Conservation (phyloP, 805 yeast genomes). For the Yamadazyma laniorum region DNA sequence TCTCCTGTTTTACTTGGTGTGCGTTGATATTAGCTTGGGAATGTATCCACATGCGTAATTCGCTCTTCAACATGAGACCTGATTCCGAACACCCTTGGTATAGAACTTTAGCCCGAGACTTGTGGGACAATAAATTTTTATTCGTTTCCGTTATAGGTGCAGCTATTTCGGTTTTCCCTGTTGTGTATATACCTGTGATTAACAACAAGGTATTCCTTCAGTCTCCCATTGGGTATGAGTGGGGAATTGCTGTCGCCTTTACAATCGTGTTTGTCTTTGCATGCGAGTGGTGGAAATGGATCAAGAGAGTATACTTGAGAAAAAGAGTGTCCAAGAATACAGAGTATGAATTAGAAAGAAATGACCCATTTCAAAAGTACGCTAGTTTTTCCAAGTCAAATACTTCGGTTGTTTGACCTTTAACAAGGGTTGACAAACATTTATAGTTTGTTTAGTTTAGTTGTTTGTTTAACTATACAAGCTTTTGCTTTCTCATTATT, state of each 20-base stretch:
- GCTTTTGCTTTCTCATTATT: neutral
- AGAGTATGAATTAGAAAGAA: slow-evolving; percentile 61
- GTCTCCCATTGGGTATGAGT: slow-evolving; percentile 68
- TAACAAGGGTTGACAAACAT: no score
- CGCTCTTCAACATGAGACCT: slow-evolving; percentile 70
- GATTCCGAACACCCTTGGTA: slow-evolving; percentile 54
- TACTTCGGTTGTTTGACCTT: slow-evolving; percentile 4
- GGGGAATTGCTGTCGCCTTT: slow-evolving; percentile 72
- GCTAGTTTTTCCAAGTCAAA: slow-evolving; percentile 50
- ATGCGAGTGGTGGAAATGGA: slow-evolving; percentile 65
- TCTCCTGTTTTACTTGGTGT: slow-evolving; percentile 85
- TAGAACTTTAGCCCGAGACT: slow-evolving; percentile 58
- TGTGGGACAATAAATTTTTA: slow-evolving; percentile 73
- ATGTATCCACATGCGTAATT: slow-evolving; percentile 67
- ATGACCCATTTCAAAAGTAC: slow-evolving; percentile 61
- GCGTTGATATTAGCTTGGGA: slow-evolving; percentile 83
- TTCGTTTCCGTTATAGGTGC: slow-evolving; percentile 81
- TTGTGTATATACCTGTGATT: slow-evolving; percentile 85
- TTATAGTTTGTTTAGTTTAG: no score
- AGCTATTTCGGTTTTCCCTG: slow-evolving; percentile 70
- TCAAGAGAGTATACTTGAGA: slow-evolving; percentile 57
- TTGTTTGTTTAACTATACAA: neutral
- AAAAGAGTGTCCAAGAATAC: slow-evolving; percentile 49
- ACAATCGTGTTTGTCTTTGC: slow-evolving; percentile 55
- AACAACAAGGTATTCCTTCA: slow-evolving; percentile 75